phyloP scores from a whole-genome alignment of 257 asterid genomes.

The Solanum phureja region DNA sequence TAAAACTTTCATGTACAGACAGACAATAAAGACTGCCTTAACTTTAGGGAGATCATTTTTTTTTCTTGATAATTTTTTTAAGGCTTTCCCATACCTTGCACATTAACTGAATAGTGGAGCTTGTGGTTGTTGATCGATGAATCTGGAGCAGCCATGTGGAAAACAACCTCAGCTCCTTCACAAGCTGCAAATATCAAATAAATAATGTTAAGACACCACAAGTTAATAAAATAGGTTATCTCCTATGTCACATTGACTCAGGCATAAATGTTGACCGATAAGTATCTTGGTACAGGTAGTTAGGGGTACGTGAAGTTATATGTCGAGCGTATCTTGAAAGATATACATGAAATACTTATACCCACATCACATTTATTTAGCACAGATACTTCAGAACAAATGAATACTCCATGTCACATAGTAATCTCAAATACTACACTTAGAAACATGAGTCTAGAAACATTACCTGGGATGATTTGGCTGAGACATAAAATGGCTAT shows the following conservation, averaged over 20 bases:
- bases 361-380: neutral
- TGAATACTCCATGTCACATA: neutral
- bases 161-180: constrained; percentile 87
- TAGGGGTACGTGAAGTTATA: neutral
- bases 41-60: neutral
- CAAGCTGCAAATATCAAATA: constrained; percentile 41
- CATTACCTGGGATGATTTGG: neutral
- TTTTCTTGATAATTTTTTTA: neutral
- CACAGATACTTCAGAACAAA: neutral
- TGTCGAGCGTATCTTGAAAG: neutral
- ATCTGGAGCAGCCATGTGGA: constrained; percentile 99
- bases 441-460: neutral
- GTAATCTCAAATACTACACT: neutral
- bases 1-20: neutral
- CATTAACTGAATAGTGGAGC: constrained; percentile 87
- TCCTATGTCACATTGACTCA: neutral
- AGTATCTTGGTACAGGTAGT: neutral
- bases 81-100: constrained; percentile 35
- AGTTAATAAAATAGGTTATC: neutral
- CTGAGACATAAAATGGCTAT: neutral
- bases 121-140: constrained; percentile 79
- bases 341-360: neutral
- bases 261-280: neutral
- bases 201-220: neutral
- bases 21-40: neutral